These are phyloP conservation scores for Asparagopsis taxiformis DNA, from an alignment of 31 red algal genomes.

Conservation along the genomic window DNA sequence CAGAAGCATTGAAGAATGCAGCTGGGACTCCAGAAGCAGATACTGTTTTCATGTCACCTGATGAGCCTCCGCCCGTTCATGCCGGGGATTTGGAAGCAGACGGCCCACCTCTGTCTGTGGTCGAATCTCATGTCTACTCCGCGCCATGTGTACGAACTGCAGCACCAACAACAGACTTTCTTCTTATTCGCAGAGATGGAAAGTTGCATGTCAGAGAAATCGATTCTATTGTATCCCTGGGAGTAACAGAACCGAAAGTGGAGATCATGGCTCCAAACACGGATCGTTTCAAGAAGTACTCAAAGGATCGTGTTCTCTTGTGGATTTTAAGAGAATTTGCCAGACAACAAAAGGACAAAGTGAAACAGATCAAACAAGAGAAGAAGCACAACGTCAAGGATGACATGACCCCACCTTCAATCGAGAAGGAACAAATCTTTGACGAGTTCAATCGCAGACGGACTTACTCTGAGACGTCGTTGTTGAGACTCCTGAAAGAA, in stretches of 20 bases:
- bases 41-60: conserved; percentile 74
- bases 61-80: conserved; percentile 83
- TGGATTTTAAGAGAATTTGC: conserved; percentile 81
- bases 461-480: conserved; percentile 72
- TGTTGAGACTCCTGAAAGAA: conserved; percentile 72
- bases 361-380: conserved; percentile 43
- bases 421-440: conserved; percentile 69
- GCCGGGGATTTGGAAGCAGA: conserved; percentile 76
- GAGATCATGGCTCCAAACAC: conserved; percentile 92
- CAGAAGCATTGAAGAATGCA: conserved; percentile 55
- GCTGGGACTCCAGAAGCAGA: conserved; percentile 76
- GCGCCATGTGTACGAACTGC: conserved; percentile 61
- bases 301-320: conserved; percentile 67
- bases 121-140: conserved; percentile 72
- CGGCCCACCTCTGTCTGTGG: conserved; percentile 63
- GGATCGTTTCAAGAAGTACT: conserved; percentile 86
- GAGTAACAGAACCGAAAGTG: conserved; percentile 81
- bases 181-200: conserved; percentile 65
- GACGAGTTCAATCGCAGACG: conserved; percentile 58
- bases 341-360: conserved; percentile 56
- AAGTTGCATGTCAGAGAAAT: conserved; percentile 79
- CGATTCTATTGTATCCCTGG: conserved; percentile 76
- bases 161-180: conserved; percentile 69
- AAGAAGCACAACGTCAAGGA: conserved; percentile 11
- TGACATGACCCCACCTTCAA: conserved; percentile 27